Conservation (phyloP, 2,329 filamentous ascomycete genomes). For the Botrytis porri region DNA sequence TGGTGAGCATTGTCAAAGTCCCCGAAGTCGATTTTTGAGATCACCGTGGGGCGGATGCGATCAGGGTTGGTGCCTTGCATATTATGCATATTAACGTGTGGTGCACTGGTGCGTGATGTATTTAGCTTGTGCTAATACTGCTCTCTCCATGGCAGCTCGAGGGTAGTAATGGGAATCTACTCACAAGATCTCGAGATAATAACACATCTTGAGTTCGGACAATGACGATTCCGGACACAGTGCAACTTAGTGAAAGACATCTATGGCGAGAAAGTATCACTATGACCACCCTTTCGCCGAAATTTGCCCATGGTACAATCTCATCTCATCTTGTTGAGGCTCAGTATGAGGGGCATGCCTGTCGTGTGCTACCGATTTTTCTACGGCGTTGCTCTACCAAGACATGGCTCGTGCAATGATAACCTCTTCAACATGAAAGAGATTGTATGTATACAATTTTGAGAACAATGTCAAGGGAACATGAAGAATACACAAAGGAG, state of each 20-base stretch:
- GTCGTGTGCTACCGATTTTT: neutral
- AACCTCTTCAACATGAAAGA: neutral
- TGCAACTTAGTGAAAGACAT: neutral
- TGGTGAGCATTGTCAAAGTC: neutral
- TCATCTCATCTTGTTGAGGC: neutral
- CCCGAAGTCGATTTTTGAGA: neutral
- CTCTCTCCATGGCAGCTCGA: neutral
- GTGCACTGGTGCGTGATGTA: neutral
- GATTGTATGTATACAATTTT: neutral
- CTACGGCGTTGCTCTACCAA: neutral
- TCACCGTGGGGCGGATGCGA: neutral
- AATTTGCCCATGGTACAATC: neutral
- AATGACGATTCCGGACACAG: neutral
- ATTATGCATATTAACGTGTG: conserved; percentile 2
- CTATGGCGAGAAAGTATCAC: neutral
- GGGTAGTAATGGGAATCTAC: neutral
- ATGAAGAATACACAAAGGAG: neutral
- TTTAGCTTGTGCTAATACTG: neutral
- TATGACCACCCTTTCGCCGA: too few relatives aligned
- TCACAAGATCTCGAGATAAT: neutral
- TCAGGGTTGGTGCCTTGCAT: neutral
- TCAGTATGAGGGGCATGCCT: neutral
- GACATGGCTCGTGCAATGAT: conserved; percentile 5
- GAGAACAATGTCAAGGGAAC: neutral
- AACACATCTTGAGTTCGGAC: neutral